These are phyloP conservation scores for Phaffomyces antillensis DNA, from an alignment of 805 yeast species.

Conservation along the genomic window DNA sequence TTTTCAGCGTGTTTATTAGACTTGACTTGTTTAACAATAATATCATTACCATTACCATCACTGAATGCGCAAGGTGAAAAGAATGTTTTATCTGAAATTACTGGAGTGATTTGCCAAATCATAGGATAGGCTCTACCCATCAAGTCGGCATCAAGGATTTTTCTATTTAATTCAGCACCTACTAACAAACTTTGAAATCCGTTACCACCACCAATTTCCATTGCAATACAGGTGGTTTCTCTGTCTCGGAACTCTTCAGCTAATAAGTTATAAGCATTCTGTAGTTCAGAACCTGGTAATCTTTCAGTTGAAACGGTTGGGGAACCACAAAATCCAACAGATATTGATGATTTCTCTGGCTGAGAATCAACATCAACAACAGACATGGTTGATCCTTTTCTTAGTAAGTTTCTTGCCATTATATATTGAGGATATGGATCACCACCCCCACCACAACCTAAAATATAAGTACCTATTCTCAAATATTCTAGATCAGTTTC, in stretches of 20 bases:
- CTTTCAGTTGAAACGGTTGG: constrained; percentile 23
- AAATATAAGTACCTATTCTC: constrained; percentile 37
- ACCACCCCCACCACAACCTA: constrained; percentile 50
- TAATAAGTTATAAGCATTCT: constrained; percentile 25
- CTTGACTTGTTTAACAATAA: constrained; percentile 25
- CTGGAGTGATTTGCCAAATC: constrained; percentile 28
- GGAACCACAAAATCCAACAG: constrained; percentile 25
- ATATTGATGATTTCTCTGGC: constrained; percentile 26
- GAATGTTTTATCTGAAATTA: constrained; percentile 18
- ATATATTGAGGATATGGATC: constrained; percentile 35
- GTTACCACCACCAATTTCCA: constrained; percentile 41
- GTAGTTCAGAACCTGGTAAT: constrained; percentile 31
- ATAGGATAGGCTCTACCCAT: constrained; percentile 25
- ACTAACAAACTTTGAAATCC: constrained; percentile 23
- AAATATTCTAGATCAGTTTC: constrained; percentile 33
- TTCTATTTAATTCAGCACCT: constrained; percentile 20
- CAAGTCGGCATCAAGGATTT: constrained; percentile 33
- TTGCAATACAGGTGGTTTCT: constrained; percentile 29
- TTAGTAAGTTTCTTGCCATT: constrained; percentile 27
- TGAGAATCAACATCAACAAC: constrained; percentile 27
- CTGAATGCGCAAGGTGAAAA: constrained; percentile 24
- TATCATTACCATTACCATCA: constrained; percentile 35
- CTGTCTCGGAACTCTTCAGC: constrained; percentile 18
- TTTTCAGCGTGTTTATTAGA: constrained; percentile 24
- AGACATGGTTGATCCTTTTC: constrained; percentile 27